Percentiles rank a stretch among this genome's conserved stretches.
These are phyloP conservation scores for Urochloa ruziziensis DNA, from an alignment of 176 grass and related monocot species.

Conservation along the genomic window DNA sequence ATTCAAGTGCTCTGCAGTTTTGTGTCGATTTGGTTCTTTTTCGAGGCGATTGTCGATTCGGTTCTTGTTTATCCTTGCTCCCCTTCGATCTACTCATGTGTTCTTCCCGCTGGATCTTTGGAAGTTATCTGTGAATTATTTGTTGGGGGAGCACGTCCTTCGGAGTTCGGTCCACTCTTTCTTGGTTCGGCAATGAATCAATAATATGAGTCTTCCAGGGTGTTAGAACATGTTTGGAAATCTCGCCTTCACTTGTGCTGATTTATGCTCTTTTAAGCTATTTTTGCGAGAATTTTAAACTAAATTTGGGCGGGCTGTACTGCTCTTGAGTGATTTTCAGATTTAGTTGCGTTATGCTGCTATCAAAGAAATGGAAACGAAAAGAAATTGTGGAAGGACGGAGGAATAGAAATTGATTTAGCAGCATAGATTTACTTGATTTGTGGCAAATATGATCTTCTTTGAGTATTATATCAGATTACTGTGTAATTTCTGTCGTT, in stretches of 20 bases:
- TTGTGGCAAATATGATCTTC: not conserved
- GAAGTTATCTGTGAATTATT: not conserved
- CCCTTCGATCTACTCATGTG: not conserved
- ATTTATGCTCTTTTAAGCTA: conserved; percentile 7
- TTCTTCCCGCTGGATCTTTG: conserved; percentile 11
- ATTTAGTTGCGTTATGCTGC: not conserved
- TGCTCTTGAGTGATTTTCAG: not conserved
- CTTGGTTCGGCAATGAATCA: not conserved
- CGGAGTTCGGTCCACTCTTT: not conserved
- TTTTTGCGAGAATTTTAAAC: not conserved
- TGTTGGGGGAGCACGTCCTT: not conserved
- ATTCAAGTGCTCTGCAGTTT: not conserved
- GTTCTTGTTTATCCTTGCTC: conserved; percentile 9
- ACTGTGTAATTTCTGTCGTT: not conserved
- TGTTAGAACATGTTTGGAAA: not conserved
- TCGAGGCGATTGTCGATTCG: no score
- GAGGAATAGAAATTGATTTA: not conserved
- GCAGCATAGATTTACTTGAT: not conserved
- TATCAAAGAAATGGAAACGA: conserved; percentile 5
- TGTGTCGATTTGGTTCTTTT: conserved; percentile 14
- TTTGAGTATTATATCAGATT: not conserved
- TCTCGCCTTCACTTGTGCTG: not conserved
- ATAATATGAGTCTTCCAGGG: not conserved
- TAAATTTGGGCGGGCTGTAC: not conserved
- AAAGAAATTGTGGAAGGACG: not conserved